These are phyloP conservation scores for Phaeosphaeriaceae sp. DNA, from an alignment of 2,329 filamentous ascomycete species.

Conservation along the genomic window DNA sequence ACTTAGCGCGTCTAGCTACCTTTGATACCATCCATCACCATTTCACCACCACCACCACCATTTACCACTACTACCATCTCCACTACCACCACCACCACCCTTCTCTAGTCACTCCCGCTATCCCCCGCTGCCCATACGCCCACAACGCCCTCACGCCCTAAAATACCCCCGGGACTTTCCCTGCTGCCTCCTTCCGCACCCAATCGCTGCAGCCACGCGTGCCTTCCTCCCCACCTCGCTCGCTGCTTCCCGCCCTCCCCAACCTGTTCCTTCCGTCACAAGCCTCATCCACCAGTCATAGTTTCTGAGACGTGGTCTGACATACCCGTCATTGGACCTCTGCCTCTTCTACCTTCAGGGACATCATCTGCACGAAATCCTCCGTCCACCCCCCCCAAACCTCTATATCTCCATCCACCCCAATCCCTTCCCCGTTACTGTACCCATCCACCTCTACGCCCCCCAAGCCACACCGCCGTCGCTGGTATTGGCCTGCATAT, in stretches of 20 bases:
- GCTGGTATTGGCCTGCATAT: conserved; percentile 24
- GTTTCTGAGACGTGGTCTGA: conserved; percentile 46
- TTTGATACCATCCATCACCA: too few species aligned
- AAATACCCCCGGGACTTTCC: conserved; percentile 12
- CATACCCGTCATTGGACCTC: conserved; percentile 45
- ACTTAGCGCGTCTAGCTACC: too few species aligned
- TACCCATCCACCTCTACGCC: conserved; percentile 5
- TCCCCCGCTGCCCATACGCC: conserved; percentile 9
- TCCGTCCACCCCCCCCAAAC: conserved; percentile 44
- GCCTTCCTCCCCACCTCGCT: conserved; percentile 15
- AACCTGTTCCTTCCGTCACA: conserved; percentile 40
- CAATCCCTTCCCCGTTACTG: conserved; percentile 15
- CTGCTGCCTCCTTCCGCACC: conserved; percentile 16
- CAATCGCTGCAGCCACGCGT: conserved; percentile 39
- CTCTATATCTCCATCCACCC: conserved; percentile 16
- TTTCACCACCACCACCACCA: too few species aligned
- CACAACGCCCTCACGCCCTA: conserved; percentile 1
- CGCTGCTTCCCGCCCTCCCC: conserved; percentile 17
- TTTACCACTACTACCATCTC: too few species aligned
- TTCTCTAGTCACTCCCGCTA: not conserved
- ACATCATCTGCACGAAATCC: conserved; percentile 63
- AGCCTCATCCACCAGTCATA: conserved; percentile 41
- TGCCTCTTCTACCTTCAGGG: conserved; percentile 30
- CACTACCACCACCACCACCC: too few species aligned
- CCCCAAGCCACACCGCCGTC: conserved; percentile 13